A percentile compares a stretch with the other conserved stretches of the same genome.
Evolutionary conservation across 495 filamentous ascomycete genomes (phyloP).

Genomic region (Thermochaetoides thermophila): DNA sequence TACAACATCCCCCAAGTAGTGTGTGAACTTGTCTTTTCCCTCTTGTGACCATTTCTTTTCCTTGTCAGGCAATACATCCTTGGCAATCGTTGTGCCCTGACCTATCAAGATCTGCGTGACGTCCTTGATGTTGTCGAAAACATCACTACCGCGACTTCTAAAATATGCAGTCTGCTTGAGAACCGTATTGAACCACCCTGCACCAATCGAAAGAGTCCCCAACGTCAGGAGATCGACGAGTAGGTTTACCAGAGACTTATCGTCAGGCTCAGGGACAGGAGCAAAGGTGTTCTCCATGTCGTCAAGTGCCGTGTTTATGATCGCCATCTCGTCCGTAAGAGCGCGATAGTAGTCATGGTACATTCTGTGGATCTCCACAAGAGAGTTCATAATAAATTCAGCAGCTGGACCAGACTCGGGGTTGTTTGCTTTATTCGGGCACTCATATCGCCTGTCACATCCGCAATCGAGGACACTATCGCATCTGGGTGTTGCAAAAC

Average conservation of each 20-base stretch:
- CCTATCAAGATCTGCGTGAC: conserved; percentile 4
- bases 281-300: conserved; percentile 20
- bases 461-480: neutral
- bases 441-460: neutral
- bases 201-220: conserved; percentile 10
- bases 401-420: conserved; percentile 12
- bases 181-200: conserved; percentile 11
- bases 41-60: conserved; percentile 4
- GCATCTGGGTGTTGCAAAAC: neutral
- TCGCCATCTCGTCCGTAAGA: neutral
- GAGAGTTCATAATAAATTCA: conserved; percentile 19
- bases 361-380: conserved; percentile 13
- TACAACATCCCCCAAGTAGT: conserved; percentile 12
- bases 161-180: conserved; percentile 2
- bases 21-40: conserved; percentile 8
- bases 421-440: neutral
- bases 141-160: no score
- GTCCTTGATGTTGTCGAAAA: conserved; percentile 8
- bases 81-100: neutral
- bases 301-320: conserved; percentile 3
- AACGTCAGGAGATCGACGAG: conserved; percentile 15
- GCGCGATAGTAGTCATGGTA: conserved; percentile 6
- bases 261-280: conserved; percentile 11
- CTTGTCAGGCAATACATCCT: neutral
- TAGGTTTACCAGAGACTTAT: conserved; percentile 14